Percentiles rank a stretch among this genome's conserved stretches.
Evolutionary conservation across 352 stramenopile genomes (phyloP).

Genomic region (Globisporangium nagaii): DNA sequence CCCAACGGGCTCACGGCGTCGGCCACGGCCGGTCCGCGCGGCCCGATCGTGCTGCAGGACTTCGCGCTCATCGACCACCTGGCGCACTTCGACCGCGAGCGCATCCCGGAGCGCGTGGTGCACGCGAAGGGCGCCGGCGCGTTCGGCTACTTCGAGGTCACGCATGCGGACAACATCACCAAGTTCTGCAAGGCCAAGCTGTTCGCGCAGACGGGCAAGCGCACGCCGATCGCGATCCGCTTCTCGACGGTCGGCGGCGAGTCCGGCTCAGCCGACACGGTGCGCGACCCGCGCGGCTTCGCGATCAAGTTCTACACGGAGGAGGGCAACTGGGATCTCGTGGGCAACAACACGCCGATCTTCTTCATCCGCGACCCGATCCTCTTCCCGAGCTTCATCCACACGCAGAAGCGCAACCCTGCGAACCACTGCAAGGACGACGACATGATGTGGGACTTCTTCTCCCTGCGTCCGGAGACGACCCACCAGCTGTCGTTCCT

Average conservation of each 20-base stretch:
- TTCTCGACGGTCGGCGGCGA: slow-evolving; percentile 87
- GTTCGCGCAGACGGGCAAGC: slow-evolving; percentile 72
- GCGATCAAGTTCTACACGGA: slow-evolving; percentile 93
- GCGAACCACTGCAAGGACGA: slow-evolving; percentile 80
- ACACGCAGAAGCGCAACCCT: slow-evolving; percentile 92
- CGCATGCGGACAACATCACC: slow-evolving; percentile 35
- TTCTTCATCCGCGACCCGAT: slow-evolving; percentile 94
- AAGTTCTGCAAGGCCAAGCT: slow-evolving; percentile 75
- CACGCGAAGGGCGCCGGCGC: slow-evolving; percentile 88
- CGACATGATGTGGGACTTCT: slow-evolving; percentile 92
- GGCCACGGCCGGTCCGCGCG: slow-evolving; percentile 47
- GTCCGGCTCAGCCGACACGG: slow-evolving; percentile 75
- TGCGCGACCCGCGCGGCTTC: slow-evolving; percentile 86
- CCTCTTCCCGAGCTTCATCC: slow-evolving; percentile 91
- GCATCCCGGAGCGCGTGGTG: slow-evolving; percentile 90
- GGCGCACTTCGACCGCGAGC: slow-evolving; percentile 90
- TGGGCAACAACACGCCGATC: slow-evolving; percentile 92
- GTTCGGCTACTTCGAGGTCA: slow-evolving; percentile 91
- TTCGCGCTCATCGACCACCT: slow-evolving; percentile 87
- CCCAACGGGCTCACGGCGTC: slow-evolving; percentile 68
- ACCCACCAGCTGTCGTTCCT: slow-evolving; percentile 88
- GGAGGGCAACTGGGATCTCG: slow-evolving; percentile 92
- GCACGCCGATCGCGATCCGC: slow-evolving; percentile 77
- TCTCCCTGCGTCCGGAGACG: slow-evolving; percentile 88
- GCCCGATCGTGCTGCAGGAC: slow-evolving; percentile 74